phyloP scores from a whole-genome alignment of 768 basidiomycete species.

The Kwoniella pini region DNA sequence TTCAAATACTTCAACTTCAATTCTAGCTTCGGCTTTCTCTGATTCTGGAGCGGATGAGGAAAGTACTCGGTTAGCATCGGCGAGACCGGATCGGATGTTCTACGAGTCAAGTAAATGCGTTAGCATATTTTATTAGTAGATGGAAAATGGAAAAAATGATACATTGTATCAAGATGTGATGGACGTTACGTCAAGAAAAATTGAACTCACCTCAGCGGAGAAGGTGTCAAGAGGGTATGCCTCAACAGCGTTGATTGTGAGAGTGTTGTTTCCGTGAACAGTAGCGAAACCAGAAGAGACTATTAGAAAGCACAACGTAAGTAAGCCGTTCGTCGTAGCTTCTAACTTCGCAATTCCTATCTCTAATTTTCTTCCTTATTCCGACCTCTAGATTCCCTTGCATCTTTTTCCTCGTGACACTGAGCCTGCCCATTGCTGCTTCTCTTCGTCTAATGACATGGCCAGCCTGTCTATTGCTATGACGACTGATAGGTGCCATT shows the following conservation, averaged over 20 bases:
- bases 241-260: constrained; percentile 97
- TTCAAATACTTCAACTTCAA: constrained; percentile 97
- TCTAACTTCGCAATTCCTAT: neutral
- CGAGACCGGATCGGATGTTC: constrained; percentile 86
- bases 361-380: neutral
- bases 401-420: too few species aligned
- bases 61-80: constrained; percentile 80
- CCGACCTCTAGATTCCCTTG: too few species aligned
- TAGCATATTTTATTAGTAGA: too few species aligned
- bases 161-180: too few species aligned
- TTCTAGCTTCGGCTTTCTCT: constrained; percentile 87
- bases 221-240: constrained; percentile 89
- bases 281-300: constrained; percentile 97
- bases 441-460: too few species aligned
- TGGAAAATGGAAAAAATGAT: too few species aligned
- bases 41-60: constrained; percentile 83
- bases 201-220: constrained; percentile 76
- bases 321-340: too few species aligned
- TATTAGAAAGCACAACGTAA: constrained; percentile 54
- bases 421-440: too few species aligned
- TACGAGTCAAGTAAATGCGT: constrained; percentile 49
- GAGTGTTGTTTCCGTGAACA: constrained; percentile 92
- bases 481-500: too few species aligned
- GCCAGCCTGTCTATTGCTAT: too few species aligned
- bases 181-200: too few species aligned